Evolutionary conservation across 176 grass and related monocot genomes (phyloP), one percentile per base, ranked within the genome.

Genomic region (Bonia amplexicaulis): DNA sequence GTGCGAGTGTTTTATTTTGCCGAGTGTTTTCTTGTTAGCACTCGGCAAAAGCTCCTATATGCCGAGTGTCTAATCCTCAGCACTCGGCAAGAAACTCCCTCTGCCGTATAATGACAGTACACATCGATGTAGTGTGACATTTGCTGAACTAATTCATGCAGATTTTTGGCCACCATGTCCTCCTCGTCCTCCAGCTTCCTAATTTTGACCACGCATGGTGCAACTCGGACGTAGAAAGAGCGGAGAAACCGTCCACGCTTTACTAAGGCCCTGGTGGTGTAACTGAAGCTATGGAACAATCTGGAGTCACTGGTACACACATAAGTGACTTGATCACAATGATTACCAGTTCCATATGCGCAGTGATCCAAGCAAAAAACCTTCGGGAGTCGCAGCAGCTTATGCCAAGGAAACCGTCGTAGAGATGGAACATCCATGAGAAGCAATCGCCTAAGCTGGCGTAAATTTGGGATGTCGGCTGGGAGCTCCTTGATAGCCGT

Each of bases 331-430:
- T 84, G 2, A 39, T 52, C 0, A 12, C 0, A 31, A 22, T 69
- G 0, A 41, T 48, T 59, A 0, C 0, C 2, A 35, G 4, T 19
- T 54, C 6, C 25, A 0, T 79, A 2, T 37, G 9, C 1, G 2
- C 19, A 47, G 0, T 73, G 58, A 57, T 79, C 81, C 25, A 88
- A 66, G 46, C 1, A 79, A 73, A 88, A 84, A 2, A 25, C 66
- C 25, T 73, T 6, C 0, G 59, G 60, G 0, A 84, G 4, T 59
- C 76, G 7, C 20, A 12, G 6, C 17, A 85, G 0, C 10, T 22
- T 5, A 16, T 89, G 76, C 87, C 87, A 89, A 13, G 76, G 87
- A 15, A 85, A 89, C 8, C 82, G 6, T 3, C 12, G 9, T 2
- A 80, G 0, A 9, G 7, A 74, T 3, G 81, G 26, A 80, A 84